phyloP scores from a whole-genome alignment of 345 rosid species.

The Citropsis articulata region DNA sequence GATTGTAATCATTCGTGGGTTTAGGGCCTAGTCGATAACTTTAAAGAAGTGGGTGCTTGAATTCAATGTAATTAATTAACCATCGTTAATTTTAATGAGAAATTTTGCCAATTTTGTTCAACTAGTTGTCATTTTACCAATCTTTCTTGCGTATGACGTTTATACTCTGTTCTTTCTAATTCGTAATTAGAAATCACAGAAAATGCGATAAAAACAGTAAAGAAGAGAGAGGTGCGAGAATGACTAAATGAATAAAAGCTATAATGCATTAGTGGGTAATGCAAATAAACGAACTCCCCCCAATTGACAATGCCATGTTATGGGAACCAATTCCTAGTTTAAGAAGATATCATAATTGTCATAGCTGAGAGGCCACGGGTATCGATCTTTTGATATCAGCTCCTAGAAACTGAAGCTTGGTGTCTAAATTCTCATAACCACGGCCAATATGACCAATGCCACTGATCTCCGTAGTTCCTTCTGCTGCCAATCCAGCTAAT shows the following conservation, averaged over 20 bases:
- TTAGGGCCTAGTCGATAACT: no score
- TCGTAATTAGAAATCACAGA: no score
- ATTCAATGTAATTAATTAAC: no score
- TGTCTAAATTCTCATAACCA: constrained; percentile 26
- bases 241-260: background rate
- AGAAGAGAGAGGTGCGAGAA: no score
- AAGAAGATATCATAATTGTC: background rate
- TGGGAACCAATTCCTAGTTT: background rate
- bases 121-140: no score
- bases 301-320: background rate
- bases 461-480: constrained; percentile 26
- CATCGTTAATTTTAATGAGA: no score
- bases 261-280: background rate
- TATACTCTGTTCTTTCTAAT: no score
- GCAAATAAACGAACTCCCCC: background rate
- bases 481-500: constrained; percentile 29
- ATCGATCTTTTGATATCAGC: constrained; percentile 22
- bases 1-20: no score
- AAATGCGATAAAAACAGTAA: no score
- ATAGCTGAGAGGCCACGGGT: background rate
- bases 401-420: constrained; percentile 28
- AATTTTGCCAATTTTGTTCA: no score
- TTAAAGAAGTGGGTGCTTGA: no score
- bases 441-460: constrained; percentile 26
- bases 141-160: no score